A percentile compares a stretch with the other conserved stretches of the same genome.
These are phyloP conservation scores for Curvularia hawaiiensis DNA, from an alignment of 2,329 filamentous ascomycete species.

Conservation along the genomic window DNA sequence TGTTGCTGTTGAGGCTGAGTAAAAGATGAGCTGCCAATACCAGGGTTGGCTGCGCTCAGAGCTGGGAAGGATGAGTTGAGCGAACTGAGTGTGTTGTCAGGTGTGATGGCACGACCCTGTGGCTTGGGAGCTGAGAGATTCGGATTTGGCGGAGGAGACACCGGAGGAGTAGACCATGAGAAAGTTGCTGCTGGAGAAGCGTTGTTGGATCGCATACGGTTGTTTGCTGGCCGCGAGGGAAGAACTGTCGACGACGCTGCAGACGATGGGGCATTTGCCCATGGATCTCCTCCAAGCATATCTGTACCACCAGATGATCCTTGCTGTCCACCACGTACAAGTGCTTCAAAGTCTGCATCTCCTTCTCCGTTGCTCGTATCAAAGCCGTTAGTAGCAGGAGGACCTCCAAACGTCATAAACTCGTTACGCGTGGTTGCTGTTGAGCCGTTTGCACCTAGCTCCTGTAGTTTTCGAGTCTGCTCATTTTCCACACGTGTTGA, in stretches of 20 bases:
- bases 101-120: constrained; percentile 56
- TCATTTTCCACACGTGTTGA: constrained; percentile 85
- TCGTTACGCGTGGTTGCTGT: constrained; percentile 64
- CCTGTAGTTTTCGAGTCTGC: constrained; percentile 85
- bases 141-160: constrained; percentile 41
- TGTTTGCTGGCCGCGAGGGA: constrained; percentile 37
- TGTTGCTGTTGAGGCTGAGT: constrained; percentile 48
- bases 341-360: constrained; percentile 81
- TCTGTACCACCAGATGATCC: constrained; percentile 45
- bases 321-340: constrained; percentile 78
- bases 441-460: constrained; percentile 69
- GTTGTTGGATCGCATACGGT: constrained; percentile 34
- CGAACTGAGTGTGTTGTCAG: constrained; percentile 55
- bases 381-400: constrained; percentile 59
- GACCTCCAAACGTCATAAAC: constrained; percentile 70
- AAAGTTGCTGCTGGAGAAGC: constrained; percentile 49
- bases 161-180: constrained; percentile 52
- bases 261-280: constrained; percentile 46
- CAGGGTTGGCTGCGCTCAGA: constrained; percentile 43
- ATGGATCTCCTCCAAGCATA: constrained; percentile 51
- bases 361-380: constrained; percentile 61
- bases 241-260: constrained; percentile 38
- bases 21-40: constrained; percentile 42
- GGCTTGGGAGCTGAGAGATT: constrained; percentile 32
- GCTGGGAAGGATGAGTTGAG: constrained; percentile 45